Evolutionary conservation across 768 basidiomycete genomes (phyloP).

Genomic region (Lactarius trivialis): DNA sequence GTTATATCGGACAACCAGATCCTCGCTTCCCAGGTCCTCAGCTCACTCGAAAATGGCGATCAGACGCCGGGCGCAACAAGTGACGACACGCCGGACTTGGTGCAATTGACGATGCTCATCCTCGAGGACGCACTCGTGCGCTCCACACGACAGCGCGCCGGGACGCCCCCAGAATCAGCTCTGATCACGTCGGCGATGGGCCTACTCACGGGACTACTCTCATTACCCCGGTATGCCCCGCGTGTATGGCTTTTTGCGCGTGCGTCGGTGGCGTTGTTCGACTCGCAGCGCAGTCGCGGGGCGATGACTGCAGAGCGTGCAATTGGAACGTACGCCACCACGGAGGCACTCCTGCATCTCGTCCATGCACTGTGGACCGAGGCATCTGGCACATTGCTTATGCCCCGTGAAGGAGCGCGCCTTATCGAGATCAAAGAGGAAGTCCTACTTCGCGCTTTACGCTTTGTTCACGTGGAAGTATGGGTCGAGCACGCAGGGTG

Average conservation of each 20-base stretch:
- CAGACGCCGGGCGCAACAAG: slow-evolving; percentile 42
- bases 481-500: slow-evolving; percentile 84
- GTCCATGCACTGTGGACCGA: slow-evolving; percentile 72
- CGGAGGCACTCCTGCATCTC: slow-evolving; percentile 68
- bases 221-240: slow-evolving; percentile 67
- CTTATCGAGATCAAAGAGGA: slow-evolving; percentile 76
- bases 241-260: slow-evolving; percentile 87
- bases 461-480: slow-evolving; percentile 78
- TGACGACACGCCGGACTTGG: slow-evolving; percentile 58
- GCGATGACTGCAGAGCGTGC: slow-evolving; percentile 60
- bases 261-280: slow-evolving; percentile 71
- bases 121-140: slow-evolving; percentile 69
- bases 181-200: slow-evolving; percentile 78
- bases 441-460: slow-evolving; percentile 68
- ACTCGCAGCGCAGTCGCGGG: slow-evolving; percentile 59
- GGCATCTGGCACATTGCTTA: slow-evolving; percentile 48
- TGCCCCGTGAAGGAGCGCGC: slow-evolving; percentile 45
- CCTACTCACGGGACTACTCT: slow-evolving; percentile 70
- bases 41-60: slow-evolving; percentile 54
- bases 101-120: slow-evolving; percentile 74
- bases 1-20: slow-evolving; percentile 64
- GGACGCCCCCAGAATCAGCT: slow-evolving; percentile 43
- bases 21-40: slow-evolving; percentile 59
- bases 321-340: slow-evolving; percentile 75
- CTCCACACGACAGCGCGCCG: slow-evolving; percentile 32